These are phyloP conservation scores for Uronychia binucleata DNA, from an alignment of 73 alveolate genomes.

Conservation along the genomic window DNA sequence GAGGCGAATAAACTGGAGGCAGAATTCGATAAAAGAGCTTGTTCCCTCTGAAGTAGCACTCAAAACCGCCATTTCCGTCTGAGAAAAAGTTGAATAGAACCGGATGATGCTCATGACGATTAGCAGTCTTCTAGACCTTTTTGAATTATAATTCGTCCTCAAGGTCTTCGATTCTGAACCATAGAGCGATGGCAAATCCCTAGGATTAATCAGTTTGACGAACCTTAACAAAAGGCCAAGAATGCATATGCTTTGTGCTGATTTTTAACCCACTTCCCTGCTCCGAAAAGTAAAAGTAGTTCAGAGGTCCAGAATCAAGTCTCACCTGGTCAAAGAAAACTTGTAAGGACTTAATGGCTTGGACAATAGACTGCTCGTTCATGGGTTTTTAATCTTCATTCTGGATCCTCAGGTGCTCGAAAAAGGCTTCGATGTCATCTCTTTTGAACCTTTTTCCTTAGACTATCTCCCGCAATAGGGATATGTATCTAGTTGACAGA, in stretches of 20 bases:
- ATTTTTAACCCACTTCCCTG: conserved; percentile 16
- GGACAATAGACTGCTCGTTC: no score
- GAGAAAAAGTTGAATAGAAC: conserved; percentile 41
- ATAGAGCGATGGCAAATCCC: conserved; percentile 50
- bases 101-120: conserved; percentile 17
- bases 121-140: neutral
- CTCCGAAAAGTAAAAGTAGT: conserved; percentile 52
- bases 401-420: conserved; percentile 5
- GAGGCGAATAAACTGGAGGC: conserved; percentile 23
- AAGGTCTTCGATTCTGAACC: conserved; percentile 56
- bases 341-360: neutral
- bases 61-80: conserved; percentile 59
- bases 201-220: neutral
- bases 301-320: conserved; percentile 36
- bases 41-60: conserved; percentile 53
- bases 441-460: conserved; percentile 27
- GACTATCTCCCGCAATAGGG: conserved; percentile 6
- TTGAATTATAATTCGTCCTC: neutral
- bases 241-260: conserved; percentile 14
- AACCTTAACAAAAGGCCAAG: conserved; percentile 31
- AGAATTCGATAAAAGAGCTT: conserved; percentile 44
- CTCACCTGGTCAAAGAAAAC: neutral
- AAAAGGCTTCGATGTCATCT: conserved; percentile 1
- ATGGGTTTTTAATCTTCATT: no score
- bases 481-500: neutral